phyloP scores from a whole-genome alignment of 352 stramenopile species.

The Phytophthora ramorum region DNA sequence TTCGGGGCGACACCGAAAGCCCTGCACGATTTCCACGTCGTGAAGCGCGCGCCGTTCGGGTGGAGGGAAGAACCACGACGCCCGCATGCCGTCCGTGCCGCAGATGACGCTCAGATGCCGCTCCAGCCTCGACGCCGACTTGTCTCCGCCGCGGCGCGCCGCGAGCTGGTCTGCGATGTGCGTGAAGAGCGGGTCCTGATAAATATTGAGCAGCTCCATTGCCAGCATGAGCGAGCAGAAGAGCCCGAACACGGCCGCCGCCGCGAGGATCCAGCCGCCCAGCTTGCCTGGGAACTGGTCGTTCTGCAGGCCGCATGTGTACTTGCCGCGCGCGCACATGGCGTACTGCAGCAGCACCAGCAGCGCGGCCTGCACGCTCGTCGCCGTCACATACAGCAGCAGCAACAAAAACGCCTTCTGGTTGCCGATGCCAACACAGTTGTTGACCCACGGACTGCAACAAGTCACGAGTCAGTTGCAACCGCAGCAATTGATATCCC shows the following conservation, averaged over 20 bases:
- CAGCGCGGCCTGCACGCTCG: constrained; percentile 59
- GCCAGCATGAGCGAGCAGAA: constrained; percentile 80
- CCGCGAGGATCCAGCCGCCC: constrained; percentile 71
- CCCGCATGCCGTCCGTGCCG: constrained; percentile 70
- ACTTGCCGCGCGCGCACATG: constrained; percentile 48
- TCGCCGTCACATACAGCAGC: constrained; percentile 76
- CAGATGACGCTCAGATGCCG: constrained; percentile 81
- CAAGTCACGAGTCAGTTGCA: constrained; percentile 8
- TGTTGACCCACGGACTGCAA: constrained; percentile 87
- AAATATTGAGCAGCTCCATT: constrained; percentile 86
- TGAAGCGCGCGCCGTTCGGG: constrained; percentile 50
- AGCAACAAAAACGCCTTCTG: constrained; percentile 84
- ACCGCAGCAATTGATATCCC: neutral
- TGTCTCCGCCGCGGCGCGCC: constrained; percentile 58
- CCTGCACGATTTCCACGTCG: constrained; percentile 71
- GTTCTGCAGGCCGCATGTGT: constrained; percentile 69
- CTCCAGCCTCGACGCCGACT: constrained; percentile 66
- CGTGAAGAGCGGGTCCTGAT: constrained; percentile 60
- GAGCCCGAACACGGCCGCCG: constrained; percentile 72
- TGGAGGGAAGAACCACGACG: constrained; percentile 69
- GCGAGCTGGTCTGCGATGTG: constrained; percentile 66
- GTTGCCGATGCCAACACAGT: constrained; percentile 86
- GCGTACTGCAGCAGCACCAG: constrained; percentile 62
- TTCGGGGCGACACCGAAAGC: constrained; percentile 42
- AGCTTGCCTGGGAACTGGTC: constrained; percentile 66